Base-by-base conservation (phyloP, 1,139 yeast genomes). In the Zygoascus meyerae region DNA sequence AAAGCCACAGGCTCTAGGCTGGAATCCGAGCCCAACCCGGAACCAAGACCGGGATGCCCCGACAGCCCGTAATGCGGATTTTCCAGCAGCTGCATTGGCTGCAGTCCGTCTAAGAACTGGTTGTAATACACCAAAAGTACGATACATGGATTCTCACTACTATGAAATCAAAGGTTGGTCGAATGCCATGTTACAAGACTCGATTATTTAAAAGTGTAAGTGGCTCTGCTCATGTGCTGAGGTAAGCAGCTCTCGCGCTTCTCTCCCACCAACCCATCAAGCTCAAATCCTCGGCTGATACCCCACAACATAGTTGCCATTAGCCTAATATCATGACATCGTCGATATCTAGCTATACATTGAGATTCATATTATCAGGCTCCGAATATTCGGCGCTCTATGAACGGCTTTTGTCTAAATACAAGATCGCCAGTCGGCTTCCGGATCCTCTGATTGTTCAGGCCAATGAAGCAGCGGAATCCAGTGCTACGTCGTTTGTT, bases 361-460 rank as follows among this genome's bases (percentile, higher is more conserved):
- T 60, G 31, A 59, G 60, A 50, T 61, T 56, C 43, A 35, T 61
- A 7, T 46, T 61, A 26, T 52, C 61, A n/a, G 55, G 58, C 16
- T 50, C 48, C 21, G 64, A 61, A 48, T 59, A 59, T 42, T 52
- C 46, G 9, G 39, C 17, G 40, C 47, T 58, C 34, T 45, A 54
- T 26, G 42, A 37, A 7, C 42, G 44, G 18, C 41, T 55, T 18
- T 47, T 46, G 36, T 36, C 44, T 26, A 48, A 45, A 42, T 28
- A 38, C 29, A 30, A 41, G 29, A 21, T 34, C 30, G 39, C 41
- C 15, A 36, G 40, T 16, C 40, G 45, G 6, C 52, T 56, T 26
- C 55, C 56, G 2, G 21, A 46, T 8, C 48, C 54, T 2, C 46
- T 48, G 32, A 41, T 39, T 16, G 34, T 50, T 15, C 42, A 40